Base-by-base conservation (phyloP, 225 moss, liverwort and hornwort genomes). In the Sphagnum contortum region DNA sequence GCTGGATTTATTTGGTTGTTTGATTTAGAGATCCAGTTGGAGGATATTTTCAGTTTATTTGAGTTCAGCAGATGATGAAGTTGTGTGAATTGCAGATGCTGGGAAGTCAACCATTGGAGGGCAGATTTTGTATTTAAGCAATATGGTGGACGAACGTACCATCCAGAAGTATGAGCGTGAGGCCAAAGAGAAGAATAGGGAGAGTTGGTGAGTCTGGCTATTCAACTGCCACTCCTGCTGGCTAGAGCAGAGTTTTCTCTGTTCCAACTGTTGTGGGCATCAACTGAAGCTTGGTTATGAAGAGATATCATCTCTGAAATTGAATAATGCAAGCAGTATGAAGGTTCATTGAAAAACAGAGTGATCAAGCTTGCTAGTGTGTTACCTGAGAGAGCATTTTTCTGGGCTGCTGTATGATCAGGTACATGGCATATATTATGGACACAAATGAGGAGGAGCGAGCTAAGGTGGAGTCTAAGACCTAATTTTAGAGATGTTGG, bases 371-470 rank as follows among this genome's bases (percentile, higher is more conserved):
- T 29, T 29, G 29, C 29, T 29, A 29, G 29, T 29, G 29, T 29
- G 29, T 29, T 29, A 29, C 29, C 29, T 29, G 29, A 29, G 29
- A 29, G 29, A 29, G 29, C 29, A 29, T 29, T 29, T 29, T 29
- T 29, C 29, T 29, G 29, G 29, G 29, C 29, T 60, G 59, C 59
- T 12, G n/a, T 29, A 2, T 45, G 44, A 44, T 69, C 75, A 94
- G 91, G 94, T 98, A 98, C 55, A 92, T 98, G 96, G 96, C 96
- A 3, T 98, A 98, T 65, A 98, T 98, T 67, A 98, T 98, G 96
- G 96, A 98, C 57, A 98, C 90, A 52, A 98, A 98, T 66, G 92
- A 90, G 61, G 96, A 98, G 63, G 96, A 98, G 83, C 83, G 96
- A 60, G 88, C 88, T 45, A 92, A 98, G 94, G 94, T 94, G 6